Conservation (phyloP, 306 rosid genomes). For the cucumber (Cucumis sativus) region DNA sequence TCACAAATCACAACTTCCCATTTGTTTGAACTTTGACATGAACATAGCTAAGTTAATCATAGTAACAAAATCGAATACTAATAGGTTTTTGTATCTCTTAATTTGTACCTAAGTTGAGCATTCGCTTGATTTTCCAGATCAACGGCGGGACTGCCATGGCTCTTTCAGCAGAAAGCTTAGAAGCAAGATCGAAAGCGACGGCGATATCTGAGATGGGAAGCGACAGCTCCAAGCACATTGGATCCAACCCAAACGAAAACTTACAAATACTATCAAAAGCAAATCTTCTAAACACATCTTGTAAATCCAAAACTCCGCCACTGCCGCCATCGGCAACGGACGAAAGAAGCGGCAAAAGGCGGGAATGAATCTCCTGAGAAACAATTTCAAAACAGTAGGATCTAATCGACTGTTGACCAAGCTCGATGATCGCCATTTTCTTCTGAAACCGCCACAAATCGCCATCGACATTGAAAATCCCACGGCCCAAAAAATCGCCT, state of each 20-base stretch:
- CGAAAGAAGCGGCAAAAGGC: conserved; percentile 43
- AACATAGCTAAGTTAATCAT: too few species aligned
- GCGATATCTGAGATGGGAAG: conserved; percentile 57
- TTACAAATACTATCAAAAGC: conserved; percentile 54
- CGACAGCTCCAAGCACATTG: conserved; percentile 45
- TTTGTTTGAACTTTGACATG: too few species aligned
- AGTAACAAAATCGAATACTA: neutral
- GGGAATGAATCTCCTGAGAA: conserved; percentile 32
- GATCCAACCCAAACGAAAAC: conserved; percentile 75
- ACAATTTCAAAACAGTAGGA: conserved; percentile 54
- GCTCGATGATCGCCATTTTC: conserved; percentile 51
- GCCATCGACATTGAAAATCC: conserved; percentile 84
- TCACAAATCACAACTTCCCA: too few species aligned
- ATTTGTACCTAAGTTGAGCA: conserved; percentile 38
- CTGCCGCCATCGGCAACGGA: conserved; percentile 9
- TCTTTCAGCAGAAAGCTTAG: conserved; percentile 62
- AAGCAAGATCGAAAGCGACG: conserved; percentile 51
- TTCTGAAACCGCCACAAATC: conserved; percentile 56
- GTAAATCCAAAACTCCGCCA: conserved; percentile 37
- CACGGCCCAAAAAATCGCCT: conserved; percentile 63
- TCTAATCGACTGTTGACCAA: conserved; percentile 29
- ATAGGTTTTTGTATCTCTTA: neutral
- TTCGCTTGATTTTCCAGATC: conserved; percentile 59
- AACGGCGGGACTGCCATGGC: conserved; percentile 58
- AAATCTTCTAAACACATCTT: conserved; percentile 58